Base-by-base conservation (phyloP, 2,329 filamentous ascomycete species). In the Aureobasidium sp. region DNA sequence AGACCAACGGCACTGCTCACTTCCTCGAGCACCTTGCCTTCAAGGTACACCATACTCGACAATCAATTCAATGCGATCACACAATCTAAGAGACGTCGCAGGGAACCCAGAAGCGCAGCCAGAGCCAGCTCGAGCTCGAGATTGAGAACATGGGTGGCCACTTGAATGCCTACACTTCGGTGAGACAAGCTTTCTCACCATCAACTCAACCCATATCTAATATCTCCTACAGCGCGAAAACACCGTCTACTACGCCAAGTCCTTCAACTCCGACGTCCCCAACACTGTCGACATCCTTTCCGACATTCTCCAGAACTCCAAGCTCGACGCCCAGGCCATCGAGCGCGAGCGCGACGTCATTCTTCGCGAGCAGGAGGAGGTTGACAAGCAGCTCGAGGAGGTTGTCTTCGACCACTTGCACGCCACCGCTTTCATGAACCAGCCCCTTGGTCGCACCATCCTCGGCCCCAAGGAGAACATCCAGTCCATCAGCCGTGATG, bases 81-180 rank as follows among this genome's bases (percentile, higher is more conserved):
- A 32, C 36, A 44, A 55, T 41, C 65, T 59, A 51, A 51, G 29
- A 55, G 32, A 61, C 23, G 56, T 47, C 34, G 50, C 66, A 92
- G 92, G 94, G 94, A 71, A 99, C 94, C 70, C 84, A 89, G 78
- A 96, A 89, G 82, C 87, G 94, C 79, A 91, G 89, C 68, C 94
- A 99, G 80, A 89, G 95, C 77, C 94, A 99, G 82, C 84, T 99
- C 76, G 94, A 99, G 83, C 87, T 99, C 68, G 94, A 99, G 83
- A 97, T 99, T 75, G 94, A 99, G 85, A 99, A 99, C 82, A 97
- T 99, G 90, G 94, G 94, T 77, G 94, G 91, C 68, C 94, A 99
- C 82, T 85, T 99, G 72, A 99, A 99, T 80, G 94, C 94, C 77
- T 99, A 99, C 84, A 99, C 94, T 72, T 97, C 93, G 82, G 92